Conservation (phyloP, 148 eudicot genomes). For the Silene conica region DNA sequence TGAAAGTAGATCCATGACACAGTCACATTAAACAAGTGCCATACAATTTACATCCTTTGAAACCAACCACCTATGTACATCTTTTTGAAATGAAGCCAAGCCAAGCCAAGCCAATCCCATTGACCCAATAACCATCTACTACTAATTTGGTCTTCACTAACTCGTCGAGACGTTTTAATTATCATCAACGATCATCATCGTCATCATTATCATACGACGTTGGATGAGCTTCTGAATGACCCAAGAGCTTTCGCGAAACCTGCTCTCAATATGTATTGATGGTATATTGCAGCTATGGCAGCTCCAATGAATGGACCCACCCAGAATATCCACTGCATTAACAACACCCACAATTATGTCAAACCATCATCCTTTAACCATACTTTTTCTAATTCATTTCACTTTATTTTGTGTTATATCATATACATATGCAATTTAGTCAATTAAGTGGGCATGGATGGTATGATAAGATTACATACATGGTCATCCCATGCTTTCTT, state of each 20-base stretch:
- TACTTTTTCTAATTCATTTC: neutral
- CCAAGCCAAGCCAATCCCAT: too few species aligned
- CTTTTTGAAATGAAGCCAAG: too few species aligned
- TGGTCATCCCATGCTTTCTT: slow-evolving; percentile 28
- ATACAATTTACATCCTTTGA: neutral
- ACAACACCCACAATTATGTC: neutral
- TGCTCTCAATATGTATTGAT: slow-evolving; percentile 30
- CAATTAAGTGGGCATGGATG: neutral
- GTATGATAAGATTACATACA: slow-evolving; percentile 9
- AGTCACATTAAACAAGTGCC: neutral
- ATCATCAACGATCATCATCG: too few species aligned
- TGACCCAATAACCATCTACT: too few species aligned
- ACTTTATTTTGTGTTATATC: too few species aligned
- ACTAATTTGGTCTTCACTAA: too few species aligned
- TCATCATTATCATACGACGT: neutral
- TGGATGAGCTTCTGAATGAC: slow-evolving; percentile 28
- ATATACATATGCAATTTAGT: neutral
- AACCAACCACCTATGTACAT: neutral
- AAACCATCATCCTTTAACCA: too few species aligned
- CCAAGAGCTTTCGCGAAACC: slow-evolving; percentile 34
- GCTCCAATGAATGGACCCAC: slow-evolving; percentile 40
- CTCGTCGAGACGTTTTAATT: neutral
- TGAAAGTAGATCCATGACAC: neutral
- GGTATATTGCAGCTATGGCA: slow-evolving; percentile 38
- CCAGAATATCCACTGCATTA: slow-evolving; percentile 42